Evolutionary conservation across 1,139 yeast genomes (phyloP).

Genomic region (Yamadazyma dendronema): DNA sequence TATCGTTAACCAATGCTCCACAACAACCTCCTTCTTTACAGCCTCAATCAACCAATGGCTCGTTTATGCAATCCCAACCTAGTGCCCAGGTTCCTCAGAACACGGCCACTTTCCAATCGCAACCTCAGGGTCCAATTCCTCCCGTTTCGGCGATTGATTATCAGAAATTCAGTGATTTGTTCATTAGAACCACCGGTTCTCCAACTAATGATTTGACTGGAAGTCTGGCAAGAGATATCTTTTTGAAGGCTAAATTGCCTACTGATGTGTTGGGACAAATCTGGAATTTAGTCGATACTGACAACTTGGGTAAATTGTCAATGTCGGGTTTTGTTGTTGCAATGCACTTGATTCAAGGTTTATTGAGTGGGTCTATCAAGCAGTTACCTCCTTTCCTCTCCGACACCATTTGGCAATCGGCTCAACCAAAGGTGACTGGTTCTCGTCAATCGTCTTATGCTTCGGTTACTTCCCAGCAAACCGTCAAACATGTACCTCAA

Average conservation of each 20-base stretch:
- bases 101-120: constrained; percentile 28
- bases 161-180: constrained; percentile 69
- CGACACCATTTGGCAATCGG: constrained; percentile 62
- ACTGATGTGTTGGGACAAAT: constrained; percentile 74
- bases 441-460: constrained; percentile 42
- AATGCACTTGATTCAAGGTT: constrained; percentile 89
- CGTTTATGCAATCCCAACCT: constrained; percentile 52
- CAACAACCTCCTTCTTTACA: constrained; percentile 23
- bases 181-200: constrained; percentile 69
- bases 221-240: constrained; percentile 74
- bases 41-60: constrained; percentile 39
- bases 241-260: constrained; percentile 83
- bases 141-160: constrained; percentile 64
- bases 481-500: constrained; percentile 30
- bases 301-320: constrained; percentile 67
- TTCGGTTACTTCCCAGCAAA: constrained; percentile 54
- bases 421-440: constrained; percentile 15
- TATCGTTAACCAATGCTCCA: constrained; percentile 19
- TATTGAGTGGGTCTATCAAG: constrained; percentile 63
- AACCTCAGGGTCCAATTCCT: constrained; percentile 51
- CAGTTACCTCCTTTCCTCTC: constrained; percentile 74
- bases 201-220: constrained; percentile 56
- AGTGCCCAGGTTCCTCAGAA: constrained; percentile 35
- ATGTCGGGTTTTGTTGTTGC: constrained; percentile 83
- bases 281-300: constrained; percentile 84